Base-by-base conservation (phyloP, 2,329 filamentous ascomycete genomes). In the Aspergillus felis region DNA sequence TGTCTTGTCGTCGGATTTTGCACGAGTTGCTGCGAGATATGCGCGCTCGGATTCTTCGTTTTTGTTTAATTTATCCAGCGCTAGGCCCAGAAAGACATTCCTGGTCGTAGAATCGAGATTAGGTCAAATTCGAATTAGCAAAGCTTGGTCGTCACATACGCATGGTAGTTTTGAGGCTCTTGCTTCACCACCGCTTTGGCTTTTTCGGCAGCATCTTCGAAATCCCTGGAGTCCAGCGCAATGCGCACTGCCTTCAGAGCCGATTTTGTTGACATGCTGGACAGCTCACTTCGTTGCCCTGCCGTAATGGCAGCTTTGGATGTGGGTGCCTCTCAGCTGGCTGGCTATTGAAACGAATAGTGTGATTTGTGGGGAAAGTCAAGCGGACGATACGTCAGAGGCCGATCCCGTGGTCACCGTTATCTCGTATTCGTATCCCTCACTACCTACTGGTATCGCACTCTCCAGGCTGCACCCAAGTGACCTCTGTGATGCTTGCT, bases 61-160 rank as follows among this genome's bases (percentile, higher is more conserved):
- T 59, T 86, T 83, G 59, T 85, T 84, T 60, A 88, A 83, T 71
- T 92, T 94, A 73, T 96, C 91, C 49, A 88, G 80, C 1, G 90
- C 89, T 71, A 95, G 91, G 1, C 91, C 94, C 20, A 96, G 79
- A 70, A 97, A 95, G n/a, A 97, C 82, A 63, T 90, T 84, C 27
- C 88, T 91, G 59, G 20, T 17, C 22, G 50, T 32, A n/a, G 22
- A 44, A 48, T 48, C 35, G 53, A 28, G 3, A 59, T 58, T 62
- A 67, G 57, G 50, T 52, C 53, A 46, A 50, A 50, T 35, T 48
- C 29, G 6, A 52, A 48, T 17, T 10, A 56, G 25, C 49, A 56
- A 53, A 52, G 27, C 24, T 29, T 22, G 35, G 44, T 22, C 14
- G 14, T 44, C 50, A 72, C 85, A 60, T 78, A 91, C 84, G 86